Base-by-base conservation (phyloP, 805 yeast genomes). In the Hanseniaspora lachancei region DNA sequence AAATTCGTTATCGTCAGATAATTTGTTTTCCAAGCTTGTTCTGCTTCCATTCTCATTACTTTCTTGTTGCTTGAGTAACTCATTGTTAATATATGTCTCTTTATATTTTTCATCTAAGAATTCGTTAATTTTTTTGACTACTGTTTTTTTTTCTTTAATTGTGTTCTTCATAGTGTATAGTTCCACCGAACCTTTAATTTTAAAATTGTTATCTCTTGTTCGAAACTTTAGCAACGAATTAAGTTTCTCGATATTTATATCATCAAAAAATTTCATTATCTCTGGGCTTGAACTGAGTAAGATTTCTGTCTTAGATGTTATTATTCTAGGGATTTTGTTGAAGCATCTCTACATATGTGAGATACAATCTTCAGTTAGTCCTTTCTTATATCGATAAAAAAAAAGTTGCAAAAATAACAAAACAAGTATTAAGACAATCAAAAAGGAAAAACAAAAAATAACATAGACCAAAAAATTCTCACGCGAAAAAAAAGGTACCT, bases 161-260 rank as follows among this genome's bases (percentile, higher is more conserved):
- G 89, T 87, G 1, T 96, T 89, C 64, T 91, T 93, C 1, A 98
- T 93, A 1, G 97, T 86, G 65, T 88, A 93, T 49, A 93, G 76
- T 65, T 93, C 98, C 66, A 96, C 83, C 27, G 95, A 89, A 13
- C 97, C 97, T 56, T 79, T 78, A 41, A 93, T 80, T 61, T 77
- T 82, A 63, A 85, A 79, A 29, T 51, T 51, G 20, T 44, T 51
- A 61, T 85, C 95, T 1, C 79, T 74, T 3, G 89, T 81, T 60
- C 82, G 86, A 61, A 87, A 88, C 60, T 82, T 81, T 56, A 93
- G 78, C 55, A 87, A 85, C 64, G 89, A 95, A 65, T 89, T 89
- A 40, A 93, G 84, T 62, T 84, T 76, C 68, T 89, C 97, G n/a
- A 93, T 81, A 63, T 89, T 96, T 41, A 88, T 83, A 64, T 85